phyloP scores from a whole-genome alignment of 1,139 yeast genomes.

The Pichia sp. region DNA sequence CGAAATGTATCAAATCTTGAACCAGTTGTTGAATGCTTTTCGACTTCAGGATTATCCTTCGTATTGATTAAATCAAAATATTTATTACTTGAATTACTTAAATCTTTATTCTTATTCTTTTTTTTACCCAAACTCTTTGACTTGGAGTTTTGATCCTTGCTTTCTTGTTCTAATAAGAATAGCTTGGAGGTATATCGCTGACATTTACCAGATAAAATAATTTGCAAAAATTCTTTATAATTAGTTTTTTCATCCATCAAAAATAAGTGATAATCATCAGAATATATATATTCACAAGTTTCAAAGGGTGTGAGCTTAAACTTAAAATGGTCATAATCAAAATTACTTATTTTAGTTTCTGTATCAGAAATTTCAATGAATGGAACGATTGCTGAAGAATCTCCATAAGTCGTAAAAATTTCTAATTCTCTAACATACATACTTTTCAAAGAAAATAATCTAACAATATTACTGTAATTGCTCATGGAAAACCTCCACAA shows the following conservation, averaged over 20 bases:
- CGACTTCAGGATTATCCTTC: background rate
- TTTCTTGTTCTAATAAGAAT: background rate
- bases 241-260: background rate
- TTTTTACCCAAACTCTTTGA: no score
- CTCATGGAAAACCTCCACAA: slow-evolving; percentile 5
- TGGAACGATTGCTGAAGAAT: background rate
- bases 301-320: background rate
- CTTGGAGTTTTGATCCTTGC: background rate
- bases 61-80: background rate
- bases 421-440: background rate
- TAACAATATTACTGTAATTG: background rate
- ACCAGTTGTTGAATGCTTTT: background rate
- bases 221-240: slow-evolving; percentile 4
- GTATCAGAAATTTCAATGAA: background rate
- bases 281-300: slow-evolving; percentile 1
- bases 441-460: background rate
- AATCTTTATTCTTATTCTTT: background rate
- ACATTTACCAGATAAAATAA: slow-evolving; percentile 2
- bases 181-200: background rate
- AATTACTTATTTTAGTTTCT: background rate
- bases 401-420: background rate
- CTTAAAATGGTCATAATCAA: background rate
- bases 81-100: background rate
- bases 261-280: slow-evolving; percentile 6
- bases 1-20: background rate